Percentiles rank a stretch among this genome's conserved stretches.
Evolutionary conservation across 768 basidiomycete species (phyloP).

Genomic region (Filobasidium floriforme): DNA sequence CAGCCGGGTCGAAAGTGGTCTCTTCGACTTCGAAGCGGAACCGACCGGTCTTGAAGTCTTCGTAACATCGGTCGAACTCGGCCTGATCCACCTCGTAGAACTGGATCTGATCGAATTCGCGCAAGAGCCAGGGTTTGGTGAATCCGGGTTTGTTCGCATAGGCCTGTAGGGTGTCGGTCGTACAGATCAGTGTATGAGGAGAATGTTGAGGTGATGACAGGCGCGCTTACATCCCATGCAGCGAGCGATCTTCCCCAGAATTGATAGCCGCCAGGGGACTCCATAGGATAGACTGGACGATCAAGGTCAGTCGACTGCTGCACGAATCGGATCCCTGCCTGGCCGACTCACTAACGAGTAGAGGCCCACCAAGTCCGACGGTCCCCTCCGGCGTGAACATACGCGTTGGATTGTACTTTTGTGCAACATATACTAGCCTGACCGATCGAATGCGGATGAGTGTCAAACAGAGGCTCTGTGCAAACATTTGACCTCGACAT

Average conservation of each 20-base stretch:
- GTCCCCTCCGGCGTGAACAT: conserved; percentile 64
- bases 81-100: conserved; percentile 50
- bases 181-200: not conserved
- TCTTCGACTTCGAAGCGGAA: conserved; percentile 49
- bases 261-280: conserved; percentile 55
- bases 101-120: conserved; percentile 60
- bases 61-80: conserved; percentile 46
- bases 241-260: conserved; percentile 58
- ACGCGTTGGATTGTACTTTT: conserved; percentile 69
- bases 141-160: conserved; percentile 37
- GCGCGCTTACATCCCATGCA: conserved; percentile 58
- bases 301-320: not conserved
- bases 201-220: no score
- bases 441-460: conserved; percentile 46
- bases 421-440: conserved; percentile 52
- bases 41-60: conserved; percentile 29
- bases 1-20: conserved; percentile 53
- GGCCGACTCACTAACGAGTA: conserved; percentile 51
- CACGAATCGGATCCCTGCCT: not conserved
- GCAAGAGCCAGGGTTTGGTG: conserved; percentile 56
- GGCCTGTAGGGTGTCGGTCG: conserved; percentile 12
- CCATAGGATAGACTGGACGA: conserved; percentile 29
- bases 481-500: not conserved
- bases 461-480: no score
- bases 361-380: conserved; percentile 61